These are phyloP conservation scores for Coemansia sp. DNA, from an alignment of 192 early-diverging fungal genomes.

Conservation along the genomic window DNA sequence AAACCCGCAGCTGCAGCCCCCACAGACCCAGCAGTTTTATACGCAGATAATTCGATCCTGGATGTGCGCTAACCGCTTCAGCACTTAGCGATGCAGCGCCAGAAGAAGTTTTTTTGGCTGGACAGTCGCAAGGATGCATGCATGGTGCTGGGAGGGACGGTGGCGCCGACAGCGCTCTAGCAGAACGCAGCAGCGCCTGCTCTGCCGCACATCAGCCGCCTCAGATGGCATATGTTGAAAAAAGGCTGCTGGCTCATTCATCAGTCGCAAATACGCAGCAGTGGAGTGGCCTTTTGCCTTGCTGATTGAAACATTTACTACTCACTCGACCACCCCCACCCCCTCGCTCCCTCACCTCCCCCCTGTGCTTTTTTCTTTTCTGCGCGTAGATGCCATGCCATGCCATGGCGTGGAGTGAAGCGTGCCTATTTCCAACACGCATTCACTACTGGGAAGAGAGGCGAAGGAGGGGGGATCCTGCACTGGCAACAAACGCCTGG, in stretches of 20 bases:
- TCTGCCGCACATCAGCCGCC: neutral
- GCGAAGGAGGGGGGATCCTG: too few relatives aligned
- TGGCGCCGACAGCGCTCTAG: slow-evolving; percentile 18
- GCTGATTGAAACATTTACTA: slow-evolving; percentile 12
- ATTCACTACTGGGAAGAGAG: neutral
- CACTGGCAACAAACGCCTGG: neutral
- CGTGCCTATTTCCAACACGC: slow-evolving; percentile 3
- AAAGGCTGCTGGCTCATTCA: slow-evolving; percentile 10
- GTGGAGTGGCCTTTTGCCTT: slow-evolving; percentile 2
- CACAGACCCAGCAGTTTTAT: neutral
- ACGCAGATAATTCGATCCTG: neutral
- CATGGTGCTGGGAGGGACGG: slow-evolving; percentile 11
- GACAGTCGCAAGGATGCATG: neutral
- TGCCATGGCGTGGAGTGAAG: neutral
- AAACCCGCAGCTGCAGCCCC: neutral
- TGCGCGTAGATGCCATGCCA: neutral
- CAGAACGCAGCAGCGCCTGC: slow-evolving; percentile 1
- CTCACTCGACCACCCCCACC: slow-evolving; percentile 1
- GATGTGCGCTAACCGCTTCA: neutral
- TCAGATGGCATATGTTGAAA: too few relatives aligned
- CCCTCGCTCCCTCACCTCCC: slow-evolving; percentile 11
- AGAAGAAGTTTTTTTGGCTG: neutral
- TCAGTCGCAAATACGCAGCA: slow-evolving; percentile 11
- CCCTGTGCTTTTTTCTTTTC: neutral
- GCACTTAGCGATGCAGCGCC: neutral